Conservation (phyloP, 164 flowering plant genomes). For the Tinospora cordifolia region DNA sequence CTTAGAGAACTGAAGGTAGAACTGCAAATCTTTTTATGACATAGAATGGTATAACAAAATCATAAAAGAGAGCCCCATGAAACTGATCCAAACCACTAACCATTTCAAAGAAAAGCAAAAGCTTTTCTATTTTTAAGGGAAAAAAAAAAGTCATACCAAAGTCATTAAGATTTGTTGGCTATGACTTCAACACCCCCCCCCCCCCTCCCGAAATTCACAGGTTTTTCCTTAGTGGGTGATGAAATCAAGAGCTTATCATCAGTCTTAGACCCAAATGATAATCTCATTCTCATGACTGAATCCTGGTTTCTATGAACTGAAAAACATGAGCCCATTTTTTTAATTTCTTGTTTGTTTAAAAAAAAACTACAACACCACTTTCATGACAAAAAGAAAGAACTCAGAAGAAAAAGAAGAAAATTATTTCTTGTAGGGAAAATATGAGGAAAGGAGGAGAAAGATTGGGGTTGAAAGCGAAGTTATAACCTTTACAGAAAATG, state of each 20-base stretch:
- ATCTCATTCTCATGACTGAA: slow-evolving; percentile 29
- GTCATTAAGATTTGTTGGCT: slow-evolving; percentile 7
- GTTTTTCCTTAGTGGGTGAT: slow-evolving; percentile 34
- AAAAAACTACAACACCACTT: slow-evolving; percentile 6
- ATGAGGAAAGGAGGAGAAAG: neutral
- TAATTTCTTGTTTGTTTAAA: no score
- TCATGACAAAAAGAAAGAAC: slow-evolving; percentile 2
- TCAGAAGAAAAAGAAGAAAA: neutral
- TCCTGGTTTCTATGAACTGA: slow-evolving; percentile 33
- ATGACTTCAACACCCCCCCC: slow-evolving; percentile 25
- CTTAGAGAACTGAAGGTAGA: no score
- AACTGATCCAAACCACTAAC: neutral
- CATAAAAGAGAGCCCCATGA: neutral
- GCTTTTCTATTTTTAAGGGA: neutral
- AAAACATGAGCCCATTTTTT: slow-evolving; percentile 52
- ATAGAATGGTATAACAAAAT: neutral
- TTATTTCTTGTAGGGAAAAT: slow-evolving; percentile 13
- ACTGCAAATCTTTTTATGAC: no score
- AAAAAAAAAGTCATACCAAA: slow-evolving; percentile 23
- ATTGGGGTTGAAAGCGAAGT: slow-evolving; percentile 26
- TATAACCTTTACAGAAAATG: slow-evolving; percentile 1
- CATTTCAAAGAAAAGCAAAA: neutral
- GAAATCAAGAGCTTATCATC: slow-evolving; percentile 29
- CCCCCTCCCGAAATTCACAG: slow-evolving; percentile 18
- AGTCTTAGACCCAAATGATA: slow-evolving; percentile 27